Evolutionary conservation across 2,329 filamentous ascomycete genomes (phyloP), one percentile per base, ranked within the genome.

Genomic region (Aspergillus fumigatiaffinis): DNA sequence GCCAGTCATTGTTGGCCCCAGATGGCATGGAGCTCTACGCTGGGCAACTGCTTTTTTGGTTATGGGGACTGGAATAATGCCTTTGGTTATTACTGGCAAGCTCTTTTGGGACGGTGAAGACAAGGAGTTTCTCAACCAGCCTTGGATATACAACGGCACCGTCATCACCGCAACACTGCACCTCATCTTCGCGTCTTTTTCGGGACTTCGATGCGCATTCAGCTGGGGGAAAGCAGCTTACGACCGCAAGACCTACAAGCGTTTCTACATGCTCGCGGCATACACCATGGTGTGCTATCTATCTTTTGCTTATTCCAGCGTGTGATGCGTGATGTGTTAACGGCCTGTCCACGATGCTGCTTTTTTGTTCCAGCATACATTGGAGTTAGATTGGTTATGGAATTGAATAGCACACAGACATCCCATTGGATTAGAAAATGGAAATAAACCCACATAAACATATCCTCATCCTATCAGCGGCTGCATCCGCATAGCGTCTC

Each of bases 211-310:
- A 25, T 52, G 48, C 26, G 29, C 32, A 3, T 17, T 55, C 26
- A 21, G 49, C 32, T 46, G n/a, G 38, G 48, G 14, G 28, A 25
- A 28, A 50, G 50, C n/a, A 23, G 53, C 48, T 6, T 55, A 51
- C 9, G 53, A 55, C 25, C 53, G 53, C 14, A 46, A 52, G 25
- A 55, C 53, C 12, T 55, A 55, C 48, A 55, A 55, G 38, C 49
- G 25, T n/a, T 55, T 51, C 23, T 55, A 55, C 6, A 52, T 55
- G 49, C 25, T 52, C 35, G 53, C 38, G 38, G 48, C 53, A n/a
- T 55, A 55, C 44, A 55, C 28, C 25, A 52, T 55, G 53, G 28
- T 55, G 5, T 51, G 53, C 20, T 52, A 55, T 28, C 21, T 55
- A 21, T 52, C 49, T 2, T 55, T 55, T 38, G 32, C 14, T 7